Conservation (phyloP, 768 basidiomycete species). For the Suillus clintonianus region DNA sequence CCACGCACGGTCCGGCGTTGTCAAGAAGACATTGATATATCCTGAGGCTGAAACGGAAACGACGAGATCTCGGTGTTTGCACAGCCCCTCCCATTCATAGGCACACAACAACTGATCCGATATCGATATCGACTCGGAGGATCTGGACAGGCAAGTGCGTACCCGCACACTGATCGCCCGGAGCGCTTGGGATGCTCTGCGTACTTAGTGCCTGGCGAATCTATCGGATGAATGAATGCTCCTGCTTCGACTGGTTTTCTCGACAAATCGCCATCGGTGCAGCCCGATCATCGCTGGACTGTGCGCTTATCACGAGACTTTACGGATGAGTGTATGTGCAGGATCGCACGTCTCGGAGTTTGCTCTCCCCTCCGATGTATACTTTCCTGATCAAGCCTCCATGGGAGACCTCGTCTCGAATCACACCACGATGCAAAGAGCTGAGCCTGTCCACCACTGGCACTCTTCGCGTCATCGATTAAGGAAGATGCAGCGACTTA, state of each 20-base stretch:
- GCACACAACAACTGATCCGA: conserved; percentile 2
- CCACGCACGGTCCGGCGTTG: neutral
- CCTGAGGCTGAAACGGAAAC: conserved; percentile 1
- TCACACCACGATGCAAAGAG: neutral
- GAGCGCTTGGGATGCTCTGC: neutral
- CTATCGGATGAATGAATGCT: neutral
- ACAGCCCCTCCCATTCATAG: too few species aligned
- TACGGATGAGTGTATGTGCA: neutral
- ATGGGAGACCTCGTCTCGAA: neutral
- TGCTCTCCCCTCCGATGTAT: neutral
- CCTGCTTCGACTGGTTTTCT: neutral
- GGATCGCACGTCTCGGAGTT: neutral
- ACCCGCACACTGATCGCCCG: neutral
- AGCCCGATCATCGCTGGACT: neutral
- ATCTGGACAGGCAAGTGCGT: neutral
- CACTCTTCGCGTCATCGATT: neutral
- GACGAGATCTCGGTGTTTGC: neutral
- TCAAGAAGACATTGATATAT: neutral
- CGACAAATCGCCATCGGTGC: neutral
- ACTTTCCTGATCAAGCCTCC: neutral
- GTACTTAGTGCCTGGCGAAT: neutral
- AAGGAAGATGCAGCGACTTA: neutral
- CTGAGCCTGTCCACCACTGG: neutral
- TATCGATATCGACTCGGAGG: conserved; percentile 1
- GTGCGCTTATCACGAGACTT: neutral